Base-by-base conservation (phyloP, 352 stramenopile species). In the Pythium aquatile region DNA sequence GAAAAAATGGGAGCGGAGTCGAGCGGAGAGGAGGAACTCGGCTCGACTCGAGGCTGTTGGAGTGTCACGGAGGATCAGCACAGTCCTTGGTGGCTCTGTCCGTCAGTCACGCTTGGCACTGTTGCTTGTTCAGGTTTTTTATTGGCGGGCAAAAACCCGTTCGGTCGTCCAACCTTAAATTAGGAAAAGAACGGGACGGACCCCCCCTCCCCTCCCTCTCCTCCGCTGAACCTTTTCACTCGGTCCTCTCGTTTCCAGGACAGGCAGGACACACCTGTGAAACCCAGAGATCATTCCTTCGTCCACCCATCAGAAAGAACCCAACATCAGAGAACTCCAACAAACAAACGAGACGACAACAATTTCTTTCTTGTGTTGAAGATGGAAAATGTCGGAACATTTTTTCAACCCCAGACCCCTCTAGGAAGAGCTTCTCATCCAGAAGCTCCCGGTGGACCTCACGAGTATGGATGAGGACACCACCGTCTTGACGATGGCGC, bases 141-240 rank as follows among this genome's bases (percentile, higher is more conserved):
- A 58, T 61, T 58, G 60, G 65, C 65, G 65, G 66, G 66, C 49
- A 61, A 63, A 24, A 68, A 60, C 46, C 67, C 67, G 29, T 37
- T 28, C 20, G 20, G 20, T 24, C 37, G 17, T 9, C 39, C 30
- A 69, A 67, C 67, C 62, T 74, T 74, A 74, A 74, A 70, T 74
- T 74, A 74, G 67, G 67, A 70, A 70, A 65, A 58, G 40, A 55
- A 35, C 17, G 51, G 61, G 56, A 63, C 59, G 37, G 30, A 58
- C 65, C 20, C 47, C n/a, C 39, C 49, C 47, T 59, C 55, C 61
- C 58, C 9, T 35, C 49, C 60, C 39, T 37, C 55, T 61, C 55
- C 55, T 53, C 46, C 58, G 64, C 64, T 70, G 64, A 70, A 70
- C 61, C 52, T 70, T 70, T 58, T 58, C 42, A 33, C 39, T 61